Evolutionary conservation across 345 rosid species (phyloP).

Genomic region (Diplotaxis tenuifolia): DNA sequence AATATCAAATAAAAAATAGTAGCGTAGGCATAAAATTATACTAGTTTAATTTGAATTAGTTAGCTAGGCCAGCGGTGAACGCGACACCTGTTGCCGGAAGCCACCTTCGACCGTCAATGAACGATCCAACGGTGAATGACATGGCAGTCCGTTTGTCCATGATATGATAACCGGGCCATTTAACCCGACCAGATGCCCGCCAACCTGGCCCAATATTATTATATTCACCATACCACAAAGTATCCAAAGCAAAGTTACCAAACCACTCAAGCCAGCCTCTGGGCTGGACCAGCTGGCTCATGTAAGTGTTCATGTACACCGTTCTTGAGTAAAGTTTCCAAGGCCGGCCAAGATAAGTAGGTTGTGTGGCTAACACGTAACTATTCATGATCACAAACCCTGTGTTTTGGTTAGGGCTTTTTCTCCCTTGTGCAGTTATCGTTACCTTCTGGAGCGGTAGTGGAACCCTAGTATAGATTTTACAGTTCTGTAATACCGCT

Average conservation of each 20-base stretch:
- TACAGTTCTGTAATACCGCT: slow-evolving; percentile 75
- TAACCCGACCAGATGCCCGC: slow-evolving; percentile 44
- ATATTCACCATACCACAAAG: slow-evolving; percentile 85
- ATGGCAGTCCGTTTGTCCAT: slow-evolving; percentile 52
- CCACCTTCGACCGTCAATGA: slow-evolving; percentile 71
- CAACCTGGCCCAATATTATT: slow-evolving; percentile 68
- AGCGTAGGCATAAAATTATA: neutral
- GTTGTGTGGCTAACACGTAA: slow-evolving; percentile 55
- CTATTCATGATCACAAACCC: slow-evolving; percentile 74
- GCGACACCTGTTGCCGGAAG: slow-evolving; percentile 59
- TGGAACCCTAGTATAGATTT: slow-evolving; percentile 58
- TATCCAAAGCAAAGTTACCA: slow-evolving; percentile 58
- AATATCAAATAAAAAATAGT: neutral
- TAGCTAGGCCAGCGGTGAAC: slow-evolving; percentile 56
- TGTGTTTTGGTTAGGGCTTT: slow-evolving; percentile 62
- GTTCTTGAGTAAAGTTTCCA: slow-evolving; percentile 92
- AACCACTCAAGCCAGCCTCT: slow-evolving; percentile 90
- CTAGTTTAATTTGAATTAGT: slow-evolving; percentile 11
- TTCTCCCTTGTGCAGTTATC: slow-evolving; percentile 82
- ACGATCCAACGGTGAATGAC: slow-evolving; percentile 59
- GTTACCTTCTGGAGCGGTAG: slow-evolving; percentile 69
- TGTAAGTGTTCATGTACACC: slow-evolving; percentile 66
- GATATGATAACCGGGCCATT: slow-evolving; percentile 80
- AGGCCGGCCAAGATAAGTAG: slow-evolving; percentile 82
- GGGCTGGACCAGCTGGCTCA: slow-evolving; percentile 64